phyloP scores from a whole-genome alignment of 2,329 filamentous ascomycete genomes.

The Rachicladosporium sp. region DNA sequence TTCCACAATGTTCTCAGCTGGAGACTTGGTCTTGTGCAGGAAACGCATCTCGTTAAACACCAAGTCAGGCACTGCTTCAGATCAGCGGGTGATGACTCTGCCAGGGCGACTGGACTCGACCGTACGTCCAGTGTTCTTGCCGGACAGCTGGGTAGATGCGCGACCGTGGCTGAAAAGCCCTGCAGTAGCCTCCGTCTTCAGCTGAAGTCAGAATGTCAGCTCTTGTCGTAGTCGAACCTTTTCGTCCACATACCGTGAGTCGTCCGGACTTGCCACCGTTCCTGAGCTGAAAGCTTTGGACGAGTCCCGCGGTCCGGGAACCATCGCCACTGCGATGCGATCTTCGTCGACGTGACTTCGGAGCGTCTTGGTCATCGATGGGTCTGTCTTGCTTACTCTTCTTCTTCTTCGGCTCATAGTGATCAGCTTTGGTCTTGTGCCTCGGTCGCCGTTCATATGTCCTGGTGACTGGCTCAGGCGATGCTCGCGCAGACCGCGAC shows the following conservation, averaged over 20 bases:
- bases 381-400: conserved; percentile 18
- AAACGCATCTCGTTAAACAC: conserved; percentile 41
- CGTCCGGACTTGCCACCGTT: conserved; percentile 32
- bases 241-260: conserved; percentile 30
- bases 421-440: conserved; percentile 35
- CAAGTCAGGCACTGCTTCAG: conserved; percentile 36
- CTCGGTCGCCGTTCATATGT: conserved; percentile 32
- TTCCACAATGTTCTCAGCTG: conserved; percentile 12
- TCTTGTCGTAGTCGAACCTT: not conserved
- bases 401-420: conserved; percentile 29
- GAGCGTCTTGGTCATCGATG: conserved; percentile 9
- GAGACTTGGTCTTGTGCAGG: conserved; percentile 26
- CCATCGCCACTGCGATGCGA: conserved; percentile 25
- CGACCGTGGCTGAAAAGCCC: conserved; percentile 39
- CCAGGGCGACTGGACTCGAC: conserved; percentile 15
- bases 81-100: conserved; percentile 4
- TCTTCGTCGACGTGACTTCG: conserved; percentile 14
- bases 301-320: conserved; percentile 24
- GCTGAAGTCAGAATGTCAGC: conserved; percentile 19
- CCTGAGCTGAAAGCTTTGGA: conserved; percentile 33
- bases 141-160: conserved; percentile 32
- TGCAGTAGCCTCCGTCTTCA: conserved; percentile 29
- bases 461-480: conserved; percentile 4
- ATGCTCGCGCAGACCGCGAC: too few relatives aligned
- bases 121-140: conserved; percentile 27